A percentile compares a stretch with the other conserved stretches of the same genome.
These are phyloP conservation scores for Actinomucor elegans DNA, from an alignment of 371 early-diverging fungal genomes.

Conservation along the genomic window DNA sequence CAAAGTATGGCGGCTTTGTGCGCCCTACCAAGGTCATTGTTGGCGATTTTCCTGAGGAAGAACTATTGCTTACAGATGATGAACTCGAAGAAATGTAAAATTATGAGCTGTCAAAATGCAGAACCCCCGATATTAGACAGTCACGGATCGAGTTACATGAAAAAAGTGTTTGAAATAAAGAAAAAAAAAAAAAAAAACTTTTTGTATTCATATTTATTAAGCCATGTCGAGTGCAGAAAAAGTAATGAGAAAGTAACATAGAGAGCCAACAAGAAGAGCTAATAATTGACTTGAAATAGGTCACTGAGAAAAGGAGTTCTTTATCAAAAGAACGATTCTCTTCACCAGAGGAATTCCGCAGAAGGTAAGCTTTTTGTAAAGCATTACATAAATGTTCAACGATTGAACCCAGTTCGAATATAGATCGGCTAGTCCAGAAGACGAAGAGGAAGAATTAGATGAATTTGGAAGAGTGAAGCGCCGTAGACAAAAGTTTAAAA, in stretches of 20 bases:
- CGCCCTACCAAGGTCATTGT: conserved; percentile 82
- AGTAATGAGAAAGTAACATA: no score
- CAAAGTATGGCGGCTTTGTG: conserved; percentile 85
- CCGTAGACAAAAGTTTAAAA: conserved; percentile 38
- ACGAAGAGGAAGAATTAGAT: conserved; percentile 45
- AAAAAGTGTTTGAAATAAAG: no score
- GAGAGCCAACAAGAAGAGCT: no score
- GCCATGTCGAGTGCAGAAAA: no score
- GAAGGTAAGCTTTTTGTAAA: background rate
- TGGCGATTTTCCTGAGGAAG: conserved; percentile 86
- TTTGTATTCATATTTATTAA: no score
- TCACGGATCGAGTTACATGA: no score
- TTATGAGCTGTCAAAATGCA: no score
- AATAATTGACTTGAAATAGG: no score
- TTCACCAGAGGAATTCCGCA: background rate
- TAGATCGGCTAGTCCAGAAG: conserved; percentile 17
- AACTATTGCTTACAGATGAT: conserved; percentile 43
- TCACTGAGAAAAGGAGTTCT: no score
- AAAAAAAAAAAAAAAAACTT: no score
- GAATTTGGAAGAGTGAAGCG: conserved; percentile 51
- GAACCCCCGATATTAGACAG: no score
- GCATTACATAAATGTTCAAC: no score
- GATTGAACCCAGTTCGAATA: background rate
- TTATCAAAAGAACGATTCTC: background rate
- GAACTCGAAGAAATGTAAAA: conserved; percentile 60